phyloP scores from a whole-genome alignment of 257 asterid species.

The Jaltomata sinuosa region DNA sequence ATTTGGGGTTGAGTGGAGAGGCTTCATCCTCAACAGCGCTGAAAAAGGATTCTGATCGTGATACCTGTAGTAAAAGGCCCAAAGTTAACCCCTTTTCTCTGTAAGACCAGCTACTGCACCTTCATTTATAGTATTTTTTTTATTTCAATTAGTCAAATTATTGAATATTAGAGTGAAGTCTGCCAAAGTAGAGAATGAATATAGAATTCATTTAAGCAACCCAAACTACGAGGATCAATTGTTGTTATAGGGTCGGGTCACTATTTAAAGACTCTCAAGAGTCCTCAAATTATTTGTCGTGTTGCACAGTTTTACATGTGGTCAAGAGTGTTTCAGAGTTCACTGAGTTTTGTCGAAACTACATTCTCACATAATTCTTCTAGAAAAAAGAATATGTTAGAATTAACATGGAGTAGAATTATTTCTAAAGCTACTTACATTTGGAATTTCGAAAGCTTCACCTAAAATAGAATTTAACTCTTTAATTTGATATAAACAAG shows the following conservation, averaged over 20 bases:
- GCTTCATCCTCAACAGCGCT: constrained; percentile 40
- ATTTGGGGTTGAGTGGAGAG: constrained; percentile 64
- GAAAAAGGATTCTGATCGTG: constrained; percentile 36
- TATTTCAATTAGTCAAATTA: not conserved
- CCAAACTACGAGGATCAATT: not conserved
- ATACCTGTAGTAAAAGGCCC: constrained; percentile 64
- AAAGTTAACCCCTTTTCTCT: constrained; percentile 66
- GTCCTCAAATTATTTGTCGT: not conserved
- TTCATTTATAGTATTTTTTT: not conserved
- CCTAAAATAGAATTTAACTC: not conserved
- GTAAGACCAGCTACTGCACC: constrained; percentile 33
- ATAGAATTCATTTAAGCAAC: not conserved
- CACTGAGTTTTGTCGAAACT: not conserved
- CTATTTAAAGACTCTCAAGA: not conserved
- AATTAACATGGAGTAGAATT: not conserved
- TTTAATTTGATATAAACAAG: not conserved
- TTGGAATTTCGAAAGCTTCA: not conserved
- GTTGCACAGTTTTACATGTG: not conserved
- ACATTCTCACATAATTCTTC: not conserved
- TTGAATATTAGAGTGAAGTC: constrained; percentile 14
- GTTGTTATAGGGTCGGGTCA: not conserved
- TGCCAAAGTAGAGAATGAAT: not conserved
- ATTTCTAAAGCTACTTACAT: not conserved
- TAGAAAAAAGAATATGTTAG: not conserved
- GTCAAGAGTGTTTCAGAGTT: not conserved